Conservation (phyloP, 2,329 filamentous ascomycete species). For the Emericellopsis atlantica region DNA sequence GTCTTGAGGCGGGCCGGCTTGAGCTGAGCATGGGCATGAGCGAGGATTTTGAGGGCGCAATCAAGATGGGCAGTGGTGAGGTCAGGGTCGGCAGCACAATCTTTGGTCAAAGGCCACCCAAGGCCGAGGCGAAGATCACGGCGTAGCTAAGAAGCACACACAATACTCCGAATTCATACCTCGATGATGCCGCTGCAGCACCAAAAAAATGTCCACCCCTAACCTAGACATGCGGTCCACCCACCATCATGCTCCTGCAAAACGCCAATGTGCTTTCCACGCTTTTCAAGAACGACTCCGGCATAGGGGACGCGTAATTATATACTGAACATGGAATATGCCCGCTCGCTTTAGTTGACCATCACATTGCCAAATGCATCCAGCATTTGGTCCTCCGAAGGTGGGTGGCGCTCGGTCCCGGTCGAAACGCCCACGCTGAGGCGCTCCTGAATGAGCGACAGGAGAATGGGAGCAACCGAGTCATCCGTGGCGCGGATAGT, state of each 20-base stretch:
- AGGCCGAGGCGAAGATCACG: conserved; percentile 62
- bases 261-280: conserved; percentile 1
- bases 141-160: conserved; percentile 16
- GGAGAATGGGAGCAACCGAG: conserved; percentile 63
- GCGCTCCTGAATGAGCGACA: conserved; percentile 80
- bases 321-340: no score
- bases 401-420: conserved; percentile 22
- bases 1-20: conserved; percentile 36
- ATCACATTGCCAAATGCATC: conserved; percentile 44
- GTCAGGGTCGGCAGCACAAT: conserved; percentile 90
- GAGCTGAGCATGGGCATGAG: conserved; percentile 99
- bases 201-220: not conserved
- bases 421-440: conserved; percentile 43
- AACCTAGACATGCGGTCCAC: not conserved
- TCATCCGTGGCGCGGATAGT: conserved; percentile 94
- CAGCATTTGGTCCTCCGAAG: conserved; percentile 36
- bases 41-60: conserved; percentile 84
- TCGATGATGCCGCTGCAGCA: not conserved
- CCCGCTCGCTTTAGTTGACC: conserved; percentile 19
- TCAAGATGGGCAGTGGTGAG: conserved; percentile 72
- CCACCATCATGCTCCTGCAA: not conserved
- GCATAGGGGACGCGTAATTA: not conserved
- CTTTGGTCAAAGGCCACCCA: conserved; percentile 72
- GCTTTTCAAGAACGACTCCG: not conserved
- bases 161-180: not conserved